phyloP scores from a whole-genome alignment of 169 alveolate species.

The Ichthyophthirius multifiliis region DNA sequence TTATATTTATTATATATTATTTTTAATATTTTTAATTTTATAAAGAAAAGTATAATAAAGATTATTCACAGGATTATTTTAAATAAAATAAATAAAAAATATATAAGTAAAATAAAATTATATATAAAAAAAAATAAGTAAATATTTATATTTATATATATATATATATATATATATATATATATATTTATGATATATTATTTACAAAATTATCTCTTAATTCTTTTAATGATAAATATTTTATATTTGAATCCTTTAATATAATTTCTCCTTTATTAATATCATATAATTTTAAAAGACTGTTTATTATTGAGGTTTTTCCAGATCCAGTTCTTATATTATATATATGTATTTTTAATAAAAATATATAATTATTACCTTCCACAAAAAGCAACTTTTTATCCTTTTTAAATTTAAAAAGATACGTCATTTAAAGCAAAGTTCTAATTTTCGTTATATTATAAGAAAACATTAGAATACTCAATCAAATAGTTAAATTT shows the following conservation, averaged over 20 bases:
- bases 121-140: too few species aligned
- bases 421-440: neutral
- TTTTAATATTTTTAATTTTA: neutral
- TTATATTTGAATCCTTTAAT: neutral
- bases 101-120: too few species aligned
- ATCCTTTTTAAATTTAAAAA: neutral
- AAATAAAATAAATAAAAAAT: neutral
- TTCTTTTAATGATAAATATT: neutral
- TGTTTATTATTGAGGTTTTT: neutral
- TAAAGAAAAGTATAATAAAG: too few species aligned
- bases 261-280: neutral
- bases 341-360: neutral
- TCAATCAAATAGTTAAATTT: neutral
- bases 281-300: neutral
- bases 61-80: neutral
- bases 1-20: neutral
- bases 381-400: slow-evolving; percentile 10
- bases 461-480: neutral
- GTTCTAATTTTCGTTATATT: neutral
- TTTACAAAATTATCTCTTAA: neutral
- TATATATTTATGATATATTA: too few species aligned
- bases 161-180: too few species aligned
- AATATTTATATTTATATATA: too few species aligned
- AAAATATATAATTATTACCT: neutral
- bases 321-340: neutral